These are phyloP conservation scores for Sporobolomyces phaffii DNA, from an alignment of 768 basidiomycete genomes.

Conservation along the genomic window DNA sequence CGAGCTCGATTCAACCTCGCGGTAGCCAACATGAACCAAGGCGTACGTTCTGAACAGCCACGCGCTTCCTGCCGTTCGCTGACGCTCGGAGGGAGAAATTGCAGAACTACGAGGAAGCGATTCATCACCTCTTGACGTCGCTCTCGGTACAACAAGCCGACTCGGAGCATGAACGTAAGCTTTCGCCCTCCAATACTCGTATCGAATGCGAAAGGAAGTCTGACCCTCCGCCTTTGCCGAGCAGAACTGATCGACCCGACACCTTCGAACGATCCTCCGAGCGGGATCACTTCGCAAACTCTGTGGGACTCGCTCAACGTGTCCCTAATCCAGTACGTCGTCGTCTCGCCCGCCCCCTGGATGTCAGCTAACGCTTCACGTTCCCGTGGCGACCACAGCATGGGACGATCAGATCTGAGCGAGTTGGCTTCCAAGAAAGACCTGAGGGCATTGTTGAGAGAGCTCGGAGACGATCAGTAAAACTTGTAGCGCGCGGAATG, in stretches of 20 bases:
- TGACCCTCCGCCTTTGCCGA: neutral
- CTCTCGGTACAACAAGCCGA: constrained; percentile 83
- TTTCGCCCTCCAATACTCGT: neutral
- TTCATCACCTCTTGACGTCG: constrained; percentile 62
- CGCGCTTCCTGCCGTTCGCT: no score
- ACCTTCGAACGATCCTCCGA: constrained; percentile 49
- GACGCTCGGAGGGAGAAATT: no score
- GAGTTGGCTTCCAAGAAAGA: constrained; percentile 1
- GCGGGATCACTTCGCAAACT: constrained; percentile 65
- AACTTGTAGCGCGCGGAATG: neutral
- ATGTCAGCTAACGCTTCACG: no score
- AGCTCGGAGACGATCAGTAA: neutral
- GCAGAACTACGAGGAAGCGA: constrained; percentile 72
- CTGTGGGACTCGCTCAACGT: constrained; percentile 83
- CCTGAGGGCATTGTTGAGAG: neutral
- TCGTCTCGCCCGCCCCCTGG: neutral
- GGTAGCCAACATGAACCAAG: constrained; percentile 34
- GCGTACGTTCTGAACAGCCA: constrained; percentile 5
- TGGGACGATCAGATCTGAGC: constrained; percentile 7
- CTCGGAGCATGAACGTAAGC: constrained; percentile 50
- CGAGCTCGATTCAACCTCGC: constrained; percentile 54
- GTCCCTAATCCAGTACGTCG: constrained; percentile 30
- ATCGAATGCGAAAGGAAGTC: neutral
- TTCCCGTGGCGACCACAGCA: neutral
- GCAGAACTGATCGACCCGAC: constrained; percentile 43